phyloP scores from a whole-genome alignment of 1,139 yeast genomes.

The Magnusiomyces paraingens region DNA sequence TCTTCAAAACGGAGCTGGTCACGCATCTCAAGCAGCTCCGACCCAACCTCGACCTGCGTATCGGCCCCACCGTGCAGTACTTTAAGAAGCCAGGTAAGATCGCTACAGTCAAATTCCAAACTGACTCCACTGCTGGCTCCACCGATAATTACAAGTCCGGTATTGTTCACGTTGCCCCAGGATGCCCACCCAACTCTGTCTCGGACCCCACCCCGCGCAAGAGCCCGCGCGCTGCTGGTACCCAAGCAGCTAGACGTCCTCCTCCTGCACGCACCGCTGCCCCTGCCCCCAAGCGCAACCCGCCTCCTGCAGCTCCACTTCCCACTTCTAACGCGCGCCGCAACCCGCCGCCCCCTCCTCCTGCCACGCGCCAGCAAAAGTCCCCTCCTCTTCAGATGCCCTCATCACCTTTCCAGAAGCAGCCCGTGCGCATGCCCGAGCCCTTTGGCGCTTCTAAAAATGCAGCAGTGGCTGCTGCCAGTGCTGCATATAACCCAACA shows the following conservation, averaged over 20 bases:
- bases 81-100: slow-evolving; percentile 82
- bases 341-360: slow-evolving; percentile 24
- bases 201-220: slow-evolving; percentile 69
- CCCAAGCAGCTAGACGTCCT: slow-evolving; percentile 15
- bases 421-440: slow-evolving; percentile 18
- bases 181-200: slow-evolving; percentile 64
- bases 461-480: slow-evolving; percentile 5
- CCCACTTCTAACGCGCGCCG: slow-evolving; percentile 30
- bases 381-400: slow-evolving; percentile 12
- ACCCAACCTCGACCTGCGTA: slow-evolving; percentile 51
- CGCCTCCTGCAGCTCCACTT: slow-evolving; percentile 23
- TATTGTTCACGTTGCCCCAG: slow-evolving; percentile 72
- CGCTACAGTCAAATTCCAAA: slow-evolving; percentile 63
- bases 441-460: not conserved
- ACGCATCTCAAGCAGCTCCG: slow-evolving; percentile 66
- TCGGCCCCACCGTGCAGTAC: slow-evolving; percentile 71
- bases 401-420: slow-evolving; percentile 10
- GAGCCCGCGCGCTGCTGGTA: slow-evolving; percentile 26
- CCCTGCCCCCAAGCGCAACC: slow-evolving; percentile 23
- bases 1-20: slow-evolving; percentile 83
- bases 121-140: slow-evolving; percentile 47
- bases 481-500: slow-evolving; percentile 1
- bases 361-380: slow-evolving; percentile 19
- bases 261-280: slow-evolving; percentile 22
- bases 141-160: slow-evolving; percentile 85